phyloP scores from a whole-genome alignment of 768 basidiomycete species.

The Serendipita sp. region DNA sequence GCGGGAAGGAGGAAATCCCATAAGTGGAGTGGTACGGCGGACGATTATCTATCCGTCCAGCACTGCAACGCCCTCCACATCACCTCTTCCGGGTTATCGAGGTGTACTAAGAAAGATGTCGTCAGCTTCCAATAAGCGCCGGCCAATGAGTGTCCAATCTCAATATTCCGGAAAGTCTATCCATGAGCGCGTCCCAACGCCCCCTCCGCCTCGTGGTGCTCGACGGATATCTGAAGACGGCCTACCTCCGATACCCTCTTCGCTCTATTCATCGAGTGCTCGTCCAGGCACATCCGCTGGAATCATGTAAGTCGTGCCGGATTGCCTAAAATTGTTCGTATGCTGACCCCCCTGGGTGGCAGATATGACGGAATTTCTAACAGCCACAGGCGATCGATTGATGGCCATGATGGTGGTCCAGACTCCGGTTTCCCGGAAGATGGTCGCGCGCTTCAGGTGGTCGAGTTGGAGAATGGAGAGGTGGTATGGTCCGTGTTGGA shows the following conservation, averaged over 20 bases:
- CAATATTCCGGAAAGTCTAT: slow-evolving; percentile 49
- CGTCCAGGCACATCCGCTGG: slow-evolving; percentile 6
- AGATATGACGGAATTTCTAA: background rate
- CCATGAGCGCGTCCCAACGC: slow-evolving; percentile 69
- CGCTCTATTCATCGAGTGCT: background rate
- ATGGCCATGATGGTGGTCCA: slow-evolving; percentile 42
- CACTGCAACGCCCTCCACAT: slow-evolving; percentile 31
- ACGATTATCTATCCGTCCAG: slow-evolving; percentile 71
- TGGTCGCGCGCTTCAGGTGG: slow-evolving; percentile 55
- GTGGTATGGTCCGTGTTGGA: slow-evolving; percentile 64
- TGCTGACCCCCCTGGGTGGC: background rate
- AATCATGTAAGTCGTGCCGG: background rate
- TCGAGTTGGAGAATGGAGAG: slow-evolving; percentile 76
- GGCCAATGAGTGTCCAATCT: slow-evolving; percentile 1
- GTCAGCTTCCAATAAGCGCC: slow-evolving; percentile 26
- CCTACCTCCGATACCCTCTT: slow-evolving; percentile 10
- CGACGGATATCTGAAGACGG: slow-evolving; percentile 9
- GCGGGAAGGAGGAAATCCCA: slow-evolving; percentile 1
- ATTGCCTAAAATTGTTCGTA: background rate
- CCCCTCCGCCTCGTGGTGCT: slow-evolving; percentile 54
- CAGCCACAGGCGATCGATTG: background rate
- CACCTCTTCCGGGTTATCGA: slow-evolving; percentile 26
- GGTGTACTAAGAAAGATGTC: slow-evolving; percentile 32
- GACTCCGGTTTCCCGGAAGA: slow-evolving; percentile 34
- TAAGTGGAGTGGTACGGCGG: slow-evolving; percentile 40